Conservation (phyloP, 2,329 filamentous ascomycete genomes). For the Ceratocystis alfenasii region DNA sequence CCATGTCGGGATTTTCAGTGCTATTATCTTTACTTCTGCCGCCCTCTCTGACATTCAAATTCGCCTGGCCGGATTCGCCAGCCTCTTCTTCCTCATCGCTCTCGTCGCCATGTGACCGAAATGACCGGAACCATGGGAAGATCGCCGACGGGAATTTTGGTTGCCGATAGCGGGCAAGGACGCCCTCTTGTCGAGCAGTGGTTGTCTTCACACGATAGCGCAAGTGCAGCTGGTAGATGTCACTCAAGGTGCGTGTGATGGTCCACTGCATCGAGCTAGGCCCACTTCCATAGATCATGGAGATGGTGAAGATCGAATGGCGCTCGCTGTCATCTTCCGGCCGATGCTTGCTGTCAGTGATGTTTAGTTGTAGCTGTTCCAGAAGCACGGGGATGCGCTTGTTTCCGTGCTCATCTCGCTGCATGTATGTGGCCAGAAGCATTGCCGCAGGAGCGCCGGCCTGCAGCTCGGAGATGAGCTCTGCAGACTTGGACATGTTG, state of each 20-base stretch:
- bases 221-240: slow-evolving; percentile 85
- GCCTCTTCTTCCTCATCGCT: slow-evolving; percentile 61
- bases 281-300: slow-evolving; percentile 91
- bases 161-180: slow-evolving; percentile 50
- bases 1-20: neutral
- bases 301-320: slow-evolving; percentile 80
- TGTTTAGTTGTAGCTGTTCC: slow-evolving; percentile 81
- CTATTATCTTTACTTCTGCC: neutral
- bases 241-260: slow-evolving; percentile 71
- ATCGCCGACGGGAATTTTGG: slow-evolving; percentile 82
- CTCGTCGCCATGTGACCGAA: slow-evolving; percentile 66
- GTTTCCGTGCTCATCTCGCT: slow-evolving; percentile 90
- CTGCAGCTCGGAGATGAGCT: slow-evolving; percentile 87
- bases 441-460: slow-evolving; percentile 87
- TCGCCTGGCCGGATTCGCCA: slow-evolving; percentile 22
- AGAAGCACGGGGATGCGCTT: slow-evolving; percentile 88
- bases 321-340: slow-evolving; percentile 52
- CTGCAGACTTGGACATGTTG: slow-evolving; percentile 89
- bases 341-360: slow-evolving; percentile 64
- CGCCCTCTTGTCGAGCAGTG: slow-evolving; percentile 38
- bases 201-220: slow-evolving; percentile 83
- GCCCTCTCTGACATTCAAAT: neutral
- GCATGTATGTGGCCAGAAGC: slow-evolving; percentile 94
- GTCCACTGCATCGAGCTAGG: slow-evolving; percentile 95
- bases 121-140: slow-evolving; percentile 76